Conservation (phyloP, 2,329 filamentous ascomycete genomes). For the Cryphonectria nitschkei region DNA sequence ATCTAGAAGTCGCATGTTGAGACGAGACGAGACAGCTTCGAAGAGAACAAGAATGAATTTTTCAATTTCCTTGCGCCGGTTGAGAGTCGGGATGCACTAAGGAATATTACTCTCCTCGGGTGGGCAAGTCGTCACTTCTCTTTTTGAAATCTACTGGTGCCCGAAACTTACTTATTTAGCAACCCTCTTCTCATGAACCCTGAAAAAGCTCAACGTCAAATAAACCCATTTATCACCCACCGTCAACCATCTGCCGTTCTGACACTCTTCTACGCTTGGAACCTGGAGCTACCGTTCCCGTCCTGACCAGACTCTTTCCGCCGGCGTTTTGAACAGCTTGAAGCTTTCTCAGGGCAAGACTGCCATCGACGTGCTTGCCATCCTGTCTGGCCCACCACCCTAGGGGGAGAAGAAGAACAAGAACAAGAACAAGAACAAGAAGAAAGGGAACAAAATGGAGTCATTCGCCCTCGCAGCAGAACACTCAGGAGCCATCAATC, state of each 20-base stretch:
- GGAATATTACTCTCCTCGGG: no score
- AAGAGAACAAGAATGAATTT: no score
- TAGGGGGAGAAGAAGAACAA: neutral
- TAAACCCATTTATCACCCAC: neutral
- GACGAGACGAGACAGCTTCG: no score
- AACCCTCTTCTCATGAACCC: neutral
- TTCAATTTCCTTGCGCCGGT: no score
- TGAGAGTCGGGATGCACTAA: neutral
- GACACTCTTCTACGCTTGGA: no score
- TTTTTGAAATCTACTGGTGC: neutral
- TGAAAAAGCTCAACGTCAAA: neutral
- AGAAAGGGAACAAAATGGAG: slow-evolving; percentile 35
- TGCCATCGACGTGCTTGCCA: neutral
- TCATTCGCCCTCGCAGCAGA: slow-evolving; percentile 40
- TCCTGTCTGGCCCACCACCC: neutral
- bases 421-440: neutral
- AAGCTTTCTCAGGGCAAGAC: no score
- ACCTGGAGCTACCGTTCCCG: no score
- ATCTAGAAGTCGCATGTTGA: no score
- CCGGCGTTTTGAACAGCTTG: neutral
- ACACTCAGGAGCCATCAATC: slow-evolving; percentile 41
- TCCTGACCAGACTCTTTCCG: no score
- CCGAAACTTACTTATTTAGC: neutral
- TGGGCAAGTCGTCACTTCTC: neutral
- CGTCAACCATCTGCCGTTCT: neutral